phyloP scores from a whole-genome alignment of 1,139 yeast species.

The Pneumocystis oryctolagi region DNA sequence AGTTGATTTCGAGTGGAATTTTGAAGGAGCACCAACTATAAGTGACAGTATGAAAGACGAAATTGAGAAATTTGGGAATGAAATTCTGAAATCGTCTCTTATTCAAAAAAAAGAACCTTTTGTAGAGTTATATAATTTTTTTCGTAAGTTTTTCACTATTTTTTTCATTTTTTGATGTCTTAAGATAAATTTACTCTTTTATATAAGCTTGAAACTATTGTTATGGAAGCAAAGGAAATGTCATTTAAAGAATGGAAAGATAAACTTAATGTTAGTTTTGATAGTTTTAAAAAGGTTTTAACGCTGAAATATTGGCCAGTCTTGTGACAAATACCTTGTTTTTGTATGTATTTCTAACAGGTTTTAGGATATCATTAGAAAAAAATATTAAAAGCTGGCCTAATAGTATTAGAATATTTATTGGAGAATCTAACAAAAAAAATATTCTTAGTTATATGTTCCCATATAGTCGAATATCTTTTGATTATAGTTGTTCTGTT shows the following conservation, averaged over 20 bases:
- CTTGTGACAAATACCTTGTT: neutral
- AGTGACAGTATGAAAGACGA: conserved; percentile 25
- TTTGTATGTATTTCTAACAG: neutral
- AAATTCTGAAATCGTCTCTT: neutral
- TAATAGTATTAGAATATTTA: neutral
- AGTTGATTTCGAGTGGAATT: conserved; percentile 47
- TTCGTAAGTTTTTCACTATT: conserved; percentile 28
- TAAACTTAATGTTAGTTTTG: conserved; percentile 44
- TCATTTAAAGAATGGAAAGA: conserved; percentile 51
- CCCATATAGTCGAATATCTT: neutral
- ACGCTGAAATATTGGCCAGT: neutral
- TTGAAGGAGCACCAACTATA: neutral
- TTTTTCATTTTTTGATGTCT: neutral
- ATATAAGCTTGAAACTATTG: conserved; percentile 56
- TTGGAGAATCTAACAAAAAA: neutral
- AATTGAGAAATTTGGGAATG: conserved; percentile 18
- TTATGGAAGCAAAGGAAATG: conserved; percentile 46
- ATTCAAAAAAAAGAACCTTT: conserved; percentile 27
- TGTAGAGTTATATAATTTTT: conserved; percentile 45
- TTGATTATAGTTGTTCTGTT: neutral
- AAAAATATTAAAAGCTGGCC: neutral
- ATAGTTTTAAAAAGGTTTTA: neutral
- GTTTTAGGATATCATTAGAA: neutral
- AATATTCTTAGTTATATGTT: neutral
- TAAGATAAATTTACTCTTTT: conserved; percentile 45